Evolutionary conservation across 1,284 basidiomycete genomes (phyloP), one percentile per base, ranked within the genome.

Genomic region (Megacollybia platyphylla): DNA sequence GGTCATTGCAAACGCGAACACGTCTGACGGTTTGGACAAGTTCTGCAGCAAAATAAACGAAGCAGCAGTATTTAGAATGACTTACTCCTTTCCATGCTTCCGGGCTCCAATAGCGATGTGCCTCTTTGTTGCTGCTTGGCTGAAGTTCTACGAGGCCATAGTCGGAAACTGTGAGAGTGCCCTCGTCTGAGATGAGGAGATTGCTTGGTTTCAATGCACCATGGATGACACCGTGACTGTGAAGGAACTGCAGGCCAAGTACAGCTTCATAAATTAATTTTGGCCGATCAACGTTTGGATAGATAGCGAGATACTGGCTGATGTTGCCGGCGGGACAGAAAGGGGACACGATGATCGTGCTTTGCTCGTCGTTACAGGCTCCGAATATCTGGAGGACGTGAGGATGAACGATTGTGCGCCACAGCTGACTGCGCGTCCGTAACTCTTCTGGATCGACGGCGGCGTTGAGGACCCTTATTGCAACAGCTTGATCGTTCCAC

Each of bases 61-160:
- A n/a, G 27, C 10, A 26, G 17, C 9, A 18, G 37, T 7, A 8
- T 20, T 15, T 37, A 13, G 9, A 31, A 13, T 1, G 4, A 28
- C 43, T 2, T 18, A 40, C 43, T 34, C 43, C 43, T 32, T 44
- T 44, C 43, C 43, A 44, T 5, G 43, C 43, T 24, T 44, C 43
- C n/a, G 43, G 43, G 18, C 43, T 44, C 11, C 18, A 44, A 34
- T 44, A 44, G 13, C 43, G 18, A 24, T 43, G 36, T 4, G 36
- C 35, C 18, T 37, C 35, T 11, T 28, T 39, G 39, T 20, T 6
- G 13, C 7, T 39, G 38, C 43, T 44, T n/a, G 39, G 26, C n/a
- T 39, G 26, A 5, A 44, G n/a, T 39, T 40, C 38, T 8, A 40
- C 38, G 11, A 44, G 17, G 15, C 43, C 43, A 26, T 44, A 44